Evolutionary conservation across 192 early-diverging fungal species (phyloP).

Genomic region (Gaertneriomyces semiglobifer): DNA sequence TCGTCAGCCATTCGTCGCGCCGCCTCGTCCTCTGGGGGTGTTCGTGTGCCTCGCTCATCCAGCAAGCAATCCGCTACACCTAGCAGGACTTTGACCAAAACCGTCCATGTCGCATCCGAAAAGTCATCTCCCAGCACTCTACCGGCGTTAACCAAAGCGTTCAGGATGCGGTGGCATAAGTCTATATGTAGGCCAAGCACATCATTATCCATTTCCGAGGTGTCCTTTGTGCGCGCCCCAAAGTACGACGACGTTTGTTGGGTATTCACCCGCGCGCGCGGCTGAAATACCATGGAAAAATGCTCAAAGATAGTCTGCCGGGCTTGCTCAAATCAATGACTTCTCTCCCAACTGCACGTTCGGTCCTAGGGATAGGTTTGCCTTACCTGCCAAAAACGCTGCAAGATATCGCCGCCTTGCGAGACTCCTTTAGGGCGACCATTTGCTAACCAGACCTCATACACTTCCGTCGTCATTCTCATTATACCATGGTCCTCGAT

Average conservation of each 20-base stretch:
- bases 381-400: slow-evolving; percentile 67
- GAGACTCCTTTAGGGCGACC: slow-evolving; percentile 46
- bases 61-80: slow-evolving; percentile 74
- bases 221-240: slow-evolving; percentile 10
- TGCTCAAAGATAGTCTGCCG: slow-evolving; percentile 72
- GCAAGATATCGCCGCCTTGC: slow-evolving; percentile 51
- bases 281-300: slow-evolving; percentile 67
- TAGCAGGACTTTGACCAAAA: slow-evolving; percentile 74
- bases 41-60: background rate
- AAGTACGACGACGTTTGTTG: background rate
- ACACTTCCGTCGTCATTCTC: slow-evolving; percentile 62
- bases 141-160: slow-evolving; percentile 59
- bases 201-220: slow-evolving; percentile 19
- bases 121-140: slow-evolving; percentile 57
- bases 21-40: slow-evolving; percentile 28
- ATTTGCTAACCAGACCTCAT: slow-evolving; percentile 74
- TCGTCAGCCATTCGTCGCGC: slow-evolving; percentile 66
- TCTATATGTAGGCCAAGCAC: slow-evolving; percentile 53
- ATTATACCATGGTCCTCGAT: slow-evolving; percentile 72
- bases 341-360: no score
- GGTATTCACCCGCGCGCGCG: slow-evolving; percentile 31
- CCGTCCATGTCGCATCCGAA: slow-evolving; percentile 73
- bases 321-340: background rate
- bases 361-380: no score
- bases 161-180: slow-evolving; percentile 69